phyloP scores from a whole-genome alignment of 768 basidiomycete species.

The Auricularia sp. region DNA sequence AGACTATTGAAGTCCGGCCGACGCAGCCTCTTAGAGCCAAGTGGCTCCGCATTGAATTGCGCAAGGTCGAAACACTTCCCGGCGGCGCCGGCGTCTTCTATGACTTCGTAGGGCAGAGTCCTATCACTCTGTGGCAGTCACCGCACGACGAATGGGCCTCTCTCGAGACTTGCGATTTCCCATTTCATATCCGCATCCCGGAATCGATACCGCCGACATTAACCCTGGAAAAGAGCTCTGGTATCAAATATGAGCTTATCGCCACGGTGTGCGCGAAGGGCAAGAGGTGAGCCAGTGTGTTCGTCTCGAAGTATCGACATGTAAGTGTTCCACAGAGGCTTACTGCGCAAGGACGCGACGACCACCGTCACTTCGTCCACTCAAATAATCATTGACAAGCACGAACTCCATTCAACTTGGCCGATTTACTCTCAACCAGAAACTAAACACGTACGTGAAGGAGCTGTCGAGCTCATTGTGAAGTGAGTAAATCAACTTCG shows the following conservation, averaged over 20 bases:
- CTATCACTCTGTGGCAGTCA: slow-evolving; percentile 74
- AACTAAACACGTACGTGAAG: slow-evolving; percentile 50
- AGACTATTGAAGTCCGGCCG: slow-evolving; percentile 82
- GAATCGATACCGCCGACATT: slow-evolving; percentile 85
- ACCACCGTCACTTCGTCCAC: slow-evolving; percentile 56
- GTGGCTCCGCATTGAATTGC: slow-evolving; percentile 85
- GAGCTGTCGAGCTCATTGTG: slow-evolving; percentile 65
- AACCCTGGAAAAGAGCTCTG: slow-evolving; percentile 67
- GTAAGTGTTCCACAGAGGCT: slow-evolving; percentile 38
- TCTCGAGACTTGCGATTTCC: slow-evolving; percentile 62
- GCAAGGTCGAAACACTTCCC: slow-evolving; percentile 79
- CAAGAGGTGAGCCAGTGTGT: slow-evolving; percentile 50
- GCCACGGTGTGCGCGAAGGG: slow-evolving; percentile 79
- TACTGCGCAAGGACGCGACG: slow-evolving; percentile 72
- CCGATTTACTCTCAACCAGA: slow-evolving; percentile 78
- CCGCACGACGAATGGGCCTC: slow-evolving; percentile 42
- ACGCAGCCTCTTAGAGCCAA: slow-evolving; percentile 74
- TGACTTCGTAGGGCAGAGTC: slow-evolving; percentile 73
- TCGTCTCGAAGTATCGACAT: background rate
- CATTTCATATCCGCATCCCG: slow-evolving; percentile 84
- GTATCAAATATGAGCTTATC: slow-evolving; percentile 83
- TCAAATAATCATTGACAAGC: slow-evolving; percentile 79
- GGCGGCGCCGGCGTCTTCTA: slow-evolving; percentile 60
- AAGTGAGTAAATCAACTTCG: slow-evolving; percentile 20
- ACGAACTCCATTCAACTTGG: slow-evolving; percentile 90